phyloP scores from a whole-genome alignment of 768 basidiomycete genomes.

The Panaeolus papilionaceus region DNA sequence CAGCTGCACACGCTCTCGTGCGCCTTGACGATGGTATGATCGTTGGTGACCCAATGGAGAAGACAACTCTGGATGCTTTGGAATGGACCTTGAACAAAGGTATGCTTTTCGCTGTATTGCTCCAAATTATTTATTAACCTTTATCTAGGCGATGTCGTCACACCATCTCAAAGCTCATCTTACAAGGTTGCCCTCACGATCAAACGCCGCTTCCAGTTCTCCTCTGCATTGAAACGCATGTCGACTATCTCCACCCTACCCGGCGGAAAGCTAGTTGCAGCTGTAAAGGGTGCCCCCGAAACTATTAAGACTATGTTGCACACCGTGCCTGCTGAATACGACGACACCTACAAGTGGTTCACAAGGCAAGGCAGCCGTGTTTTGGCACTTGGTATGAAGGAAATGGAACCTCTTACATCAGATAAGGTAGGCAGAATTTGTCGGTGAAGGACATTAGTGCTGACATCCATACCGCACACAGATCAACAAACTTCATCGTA shows the following conservation, averaged over 20 bases:
- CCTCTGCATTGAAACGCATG: slow-evolving; percentile 97
- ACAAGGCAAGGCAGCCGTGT: slow-evolving; percentile 94
- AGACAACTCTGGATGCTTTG: slow-evolving; percentile 90
- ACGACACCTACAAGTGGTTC: slow-evolving; percentile 94
- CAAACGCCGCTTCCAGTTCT: slow-evolving; percentile 96
- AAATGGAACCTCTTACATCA: slow-evolving; percentile 69
- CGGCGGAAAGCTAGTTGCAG: slow-evolving; percentile 62
- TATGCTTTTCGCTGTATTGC: slow-evolving; percentile 29
- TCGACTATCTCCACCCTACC: slow-evolving; percentile 80
- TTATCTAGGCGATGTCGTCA: slow-evolving; percentile 67
- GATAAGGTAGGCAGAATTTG: slow-evolving; percentile 65
- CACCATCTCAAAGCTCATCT: slow-evolving; percentile 60
- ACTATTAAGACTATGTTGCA: slow-evolving; percentile 91
- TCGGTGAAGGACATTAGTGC: background rate
- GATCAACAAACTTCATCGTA: slow-evolving; percentile 90
- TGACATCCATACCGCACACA: slow-evolving; percentile 33
- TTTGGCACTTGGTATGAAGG: slow-evolving; percentile 88
- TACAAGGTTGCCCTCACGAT: slow-evolving; percentile 72
- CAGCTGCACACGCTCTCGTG: slow-evolving; percentile 94
- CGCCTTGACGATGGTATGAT: slow-evolving; percentile 91
- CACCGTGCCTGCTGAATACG: slow-evolving; percentile 78
- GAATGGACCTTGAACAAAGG: slow-evolving; percentile 86
- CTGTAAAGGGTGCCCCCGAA: slow-evolving; percentile 98
- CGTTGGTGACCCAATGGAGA: slow-evolving; percentile 99
- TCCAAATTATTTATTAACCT: background rate